These are phyloP conservation scores for Termitomyces sp. DNA, from an alignment of 768 basidiomycete genomes.

Conservation along the genomic window DNA sequence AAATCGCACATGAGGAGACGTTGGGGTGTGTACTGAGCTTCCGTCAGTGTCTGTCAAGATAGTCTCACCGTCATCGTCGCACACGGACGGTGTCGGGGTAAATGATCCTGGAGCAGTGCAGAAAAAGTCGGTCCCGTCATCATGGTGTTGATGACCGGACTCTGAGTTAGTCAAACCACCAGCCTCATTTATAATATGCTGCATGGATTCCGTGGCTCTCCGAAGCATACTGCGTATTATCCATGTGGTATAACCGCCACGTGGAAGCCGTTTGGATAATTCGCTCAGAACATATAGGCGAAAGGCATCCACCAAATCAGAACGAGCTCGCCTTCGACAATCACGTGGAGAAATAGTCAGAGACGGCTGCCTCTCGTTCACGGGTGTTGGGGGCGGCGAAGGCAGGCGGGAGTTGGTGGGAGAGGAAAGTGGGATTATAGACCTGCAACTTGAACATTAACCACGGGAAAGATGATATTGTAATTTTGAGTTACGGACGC, in stretches of 20 bases:
- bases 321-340: constrained; percentile 59
- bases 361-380: constrained; percentile 19
- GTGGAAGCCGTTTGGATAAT: constrained; percentile 33
- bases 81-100: constrained; percentile 26
- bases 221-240: constrained; percentile 50
- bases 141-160: constrained; percentile 6
- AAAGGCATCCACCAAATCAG: constrained; percentile 62
- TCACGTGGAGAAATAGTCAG: constrained; percentile 29
- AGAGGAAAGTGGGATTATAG: constrained; percentile 26
- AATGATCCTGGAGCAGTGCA: constrained; percentile 26
- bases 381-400: constrained; percentile 25
- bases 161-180: constrained; percentile 13
- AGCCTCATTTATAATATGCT: constrained; percentile 34
- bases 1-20: constrained; percentile 25
- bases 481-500: constrained; percentile 40
- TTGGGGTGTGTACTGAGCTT: constrained; percentile 44
- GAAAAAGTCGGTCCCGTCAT: constrained; percentile 22
- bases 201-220: constrained; percentile 36
- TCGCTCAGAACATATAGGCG: constrained; percentile 56
- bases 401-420: constrained; percentile 26
- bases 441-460: constrained; percentile 15
- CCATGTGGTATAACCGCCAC: constrained; percentile 46
- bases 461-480: constrained; percentile 10
- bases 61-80: constrained; percentile 36
- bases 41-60: constrained; percentile 40